Base-by-base conservation (phyloP, 2,329 filamentous ascomycete species). In the Alternaria brassicae region DNA sequence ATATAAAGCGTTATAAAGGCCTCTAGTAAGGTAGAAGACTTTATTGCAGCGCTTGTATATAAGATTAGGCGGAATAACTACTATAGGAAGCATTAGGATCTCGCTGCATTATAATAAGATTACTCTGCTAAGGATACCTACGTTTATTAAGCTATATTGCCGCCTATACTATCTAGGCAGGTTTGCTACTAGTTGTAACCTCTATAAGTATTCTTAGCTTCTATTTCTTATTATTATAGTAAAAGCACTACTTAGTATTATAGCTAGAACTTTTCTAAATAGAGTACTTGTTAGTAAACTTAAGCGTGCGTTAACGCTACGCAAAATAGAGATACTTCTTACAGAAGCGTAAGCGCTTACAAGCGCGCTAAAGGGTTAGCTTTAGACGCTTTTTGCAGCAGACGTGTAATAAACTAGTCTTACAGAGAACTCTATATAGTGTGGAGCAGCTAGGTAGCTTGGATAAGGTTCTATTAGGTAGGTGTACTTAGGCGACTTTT, bases 271-370 rank as follows among this genome's bases (percentile, higher is more conserved):
- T 65, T 49, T 61, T 61, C 49, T 63, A 23, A 45, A 61, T 41
- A 34, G 50, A 66, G 56, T 58, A 62, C 58, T 66, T 32, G 54
- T 64, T 52, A 23, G 49, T 58, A 53, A 64, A 62, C 42, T 57
- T 59, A 7, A 62, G n/a, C 6, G 36, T 52, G 15, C 34, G 41
- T 15, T 48, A 40, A 10, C 12, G 8, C 47, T 12, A 64, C 13
- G 13, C 2, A 15, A 34, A 34, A 15, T 15, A 13, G 13, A 3
- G 13, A 15, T 34, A 34, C 30, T 60, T 15, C 36, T 41, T 55
- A 12, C n/a, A 39, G 19, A 53, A 60, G n/a, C n/a, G 19, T 2
- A 53, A 27, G 17, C 45, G 30, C 25, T 23, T 30, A n/a, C 28
- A 9, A 40, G 47, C 51, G 25, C 15, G 15, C 27, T 10, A 15